These are phyloP conservation scores for Saxophila tyrrhenica DNA, from an alignment of 495 filamentous ascomycete genomes.

Conservation along the genomic window DNA sequence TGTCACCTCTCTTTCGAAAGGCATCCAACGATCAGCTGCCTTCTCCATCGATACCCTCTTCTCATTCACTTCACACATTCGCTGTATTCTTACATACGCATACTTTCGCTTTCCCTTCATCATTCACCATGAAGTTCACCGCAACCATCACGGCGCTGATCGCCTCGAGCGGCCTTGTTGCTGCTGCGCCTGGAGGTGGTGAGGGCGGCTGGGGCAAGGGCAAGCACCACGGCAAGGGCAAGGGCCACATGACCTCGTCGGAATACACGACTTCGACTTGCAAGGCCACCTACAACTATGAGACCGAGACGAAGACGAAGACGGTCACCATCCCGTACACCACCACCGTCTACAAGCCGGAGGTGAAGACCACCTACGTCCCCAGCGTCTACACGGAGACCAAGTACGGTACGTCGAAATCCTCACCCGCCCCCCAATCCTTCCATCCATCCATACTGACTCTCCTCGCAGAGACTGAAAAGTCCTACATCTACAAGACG, in stretches of 20 bases:
- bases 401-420: neutral
- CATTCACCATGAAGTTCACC: conserved; percentile 5
- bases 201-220: neutral
- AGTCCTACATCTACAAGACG: neutral
- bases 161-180: neutral
- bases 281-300: neutral
- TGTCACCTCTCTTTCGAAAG: neutral
- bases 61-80: neutral
- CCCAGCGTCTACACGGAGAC: neutral
- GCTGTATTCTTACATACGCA: neutral
- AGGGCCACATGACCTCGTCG: neutral
- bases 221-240: neutral
- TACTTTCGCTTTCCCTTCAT: neutral
- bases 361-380: neutral
- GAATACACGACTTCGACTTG: neutral
- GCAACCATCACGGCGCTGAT: neutral
- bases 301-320: neutral
- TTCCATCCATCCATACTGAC: neutral
- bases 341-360: neutral
- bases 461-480: neutral
- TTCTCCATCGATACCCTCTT: neutral
- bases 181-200: neutral
- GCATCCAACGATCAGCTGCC: neutral
- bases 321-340: neutral
- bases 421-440: neutral